Percentiles rank a stretch among this genome's conserved stretches.
Evolutionary conservation across 495 filamentous ascomycete species (phyloP).

Genomic region (Aspergillus coremiiformis): DNA sequence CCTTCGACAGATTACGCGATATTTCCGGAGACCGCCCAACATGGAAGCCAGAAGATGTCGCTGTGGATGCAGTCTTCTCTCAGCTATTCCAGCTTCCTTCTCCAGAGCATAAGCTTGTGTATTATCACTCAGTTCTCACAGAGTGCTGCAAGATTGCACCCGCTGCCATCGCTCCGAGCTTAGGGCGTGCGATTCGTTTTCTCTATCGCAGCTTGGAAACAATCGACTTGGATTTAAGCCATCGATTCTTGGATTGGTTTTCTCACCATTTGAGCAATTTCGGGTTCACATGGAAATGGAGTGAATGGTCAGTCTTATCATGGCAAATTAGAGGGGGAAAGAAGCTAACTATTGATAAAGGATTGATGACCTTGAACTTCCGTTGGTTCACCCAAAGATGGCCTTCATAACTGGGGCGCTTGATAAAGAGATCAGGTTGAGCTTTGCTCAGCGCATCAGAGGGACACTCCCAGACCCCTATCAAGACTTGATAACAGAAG

Average conservation of each 20-base stretch:
- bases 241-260: slow-evolving; percentile 96
- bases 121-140: slow-evolving; percentile 90
- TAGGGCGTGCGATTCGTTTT: slow-evolving; percentile 89
- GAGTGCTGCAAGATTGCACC: slow-evolving; percentile 94
- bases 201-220: slow-evolving; percentile 71
- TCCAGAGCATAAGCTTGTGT: slow-evolving; percentile 89
- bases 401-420: slow-evolving; percentile 84
- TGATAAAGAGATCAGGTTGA: slow-evolving; percentile 95
- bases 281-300: slow-evolving; percentile 99
- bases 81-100: slow-evolving; percentile 83
- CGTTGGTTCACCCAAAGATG: slow-evolving; percentile 76
- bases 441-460: slow-evolving; percentile 93
- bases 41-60: slow-evolving; percentile 98
- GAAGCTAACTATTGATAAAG: slow-evolving; percentile 25
- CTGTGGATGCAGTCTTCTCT: slow-evolving; percentile 93
- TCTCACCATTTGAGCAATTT: slow-evolving; percentile 97
- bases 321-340: not conserved
- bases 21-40: slow-evolving; percentile 55
- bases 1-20: slow-evolving; percentile 82
- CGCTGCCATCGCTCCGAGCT: slow-evolving; percentile 87
- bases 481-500: slow-evolving; percentile 69
- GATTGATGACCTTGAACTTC: slow-evolving; percentile 74
- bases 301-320: slow-evolving; percentile 64
- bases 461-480: slow-evolving; percentile 85
- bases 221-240: slow-evolving; percentile 79